phyloP scores from a whole-genome alignment of 2,329 filamentous ascomycete species.

The Verticillium isaacii region DNA sequence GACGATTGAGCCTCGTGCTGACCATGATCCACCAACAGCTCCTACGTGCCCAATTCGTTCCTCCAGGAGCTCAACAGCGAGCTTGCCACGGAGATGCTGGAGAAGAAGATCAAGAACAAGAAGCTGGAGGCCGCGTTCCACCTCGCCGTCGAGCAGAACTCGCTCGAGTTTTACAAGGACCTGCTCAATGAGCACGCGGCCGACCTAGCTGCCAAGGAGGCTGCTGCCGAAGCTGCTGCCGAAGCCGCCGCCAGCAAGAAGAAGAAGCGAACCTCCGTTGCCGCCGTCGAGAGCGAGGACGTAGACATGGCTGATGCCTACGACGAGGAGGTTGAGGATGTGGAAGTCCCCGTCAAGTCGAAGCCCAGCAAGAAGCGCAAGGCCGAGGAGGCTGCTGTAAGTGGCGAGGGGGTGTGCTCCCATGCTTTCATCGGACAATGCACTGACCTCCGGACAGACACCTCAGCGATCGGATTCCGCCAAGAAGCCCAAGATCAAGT shows the following conservation, averaged over 20 bases:
- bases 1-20: not conserved
- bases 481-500: constrained; percentile 65
- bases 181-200: constrained; percentile 68
- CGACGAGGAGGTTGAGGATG: constrained; percentile 39
- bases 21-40: constrained; percentile 47
- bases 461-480: constrained; percentile 56
- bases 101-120: constrained; percentile 75
- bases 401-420: constrained; percentile 5
- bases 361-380: constrained; percentile 83
- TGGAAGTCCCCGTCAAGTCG: constrained; percentile 57
- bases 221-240: constrained; percentile 41
- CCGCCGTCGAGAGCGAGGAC: constrained; percentile 49
- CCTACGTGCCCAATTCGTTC: constrained; percentile 85
- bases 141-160: constrained; percentile 73
- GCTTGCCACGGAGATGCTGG: constrained; percentile 62
- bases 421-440: not conserved
- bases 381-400: constrained; percentile 69
- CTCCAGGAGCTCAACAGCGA: constrained; percentile 73
- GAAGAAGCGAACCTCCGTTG: constrained; percentile 32
- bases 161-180: constrained; percentile 77
- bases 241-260: constrained; percentile 38
- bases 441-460: constrained; percentile 32
- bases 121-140: constrained; percentile 69
- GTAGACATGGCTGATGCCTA: constrained; percentile 55
- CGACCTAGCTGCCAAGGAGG: constrained; percentile 55